Evolutionary conservation across 352 stramenopile species (phyloP), one percentile per base, ranked within the genome.

Genomic region (Globisporangium emineosum): DNA sequence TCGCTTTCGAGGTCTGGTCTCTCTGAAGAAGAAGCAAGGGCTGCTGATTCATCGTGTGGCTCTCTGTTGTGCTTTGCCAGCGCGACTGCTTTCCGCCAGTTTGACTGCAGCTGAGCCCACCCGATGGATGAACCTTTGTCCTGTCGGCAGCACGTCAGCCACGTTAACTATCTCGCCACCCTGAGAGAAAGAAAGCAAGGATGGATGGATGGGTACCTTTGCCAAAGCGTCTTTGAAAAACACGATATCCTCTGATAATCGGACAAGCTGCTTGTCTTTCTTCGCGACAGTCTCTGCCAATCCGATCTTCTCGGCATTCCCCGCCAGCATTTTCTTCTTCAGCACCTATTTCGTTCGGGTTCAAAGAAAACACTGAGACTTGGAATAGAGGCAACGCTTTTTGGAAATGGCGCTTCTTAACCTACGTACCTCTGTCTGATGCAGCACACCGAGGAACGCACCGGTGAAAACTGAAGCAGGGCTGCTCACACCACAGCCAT

Each of bases 181-280:
- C 29, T 51, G 19, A 0, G 9, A 3, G 2, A 5, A 51, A 17
- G n/a, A 29, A 25, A 21, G 5, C 5, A 51, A 19, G 17, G 5
- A 45, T 21, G 40, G 6, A 5, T 23, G 23, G 9, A 13, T 52
- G 32, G 60, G 51, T 10, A 81, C 75, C 45, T 74, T 81, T 3
- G 67, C 69, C 5, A 91, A 64, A 7, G 72, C 72, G 43, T 90
- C 81, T 62, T 88, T 91, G 65, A 88, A 91, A 30, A 88, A 72
- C 5, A 67, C 58, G 17, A 90, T 66, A 57, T 91, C 76, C 55
- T 89, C 77, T 0, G 67, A 66, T 8, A 90, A 49, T 29, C 73
- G 60, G 3, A 29, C 63, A 0, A 86, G 27, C 21, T 79, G 59
- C n/a, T 60, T 57, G 13, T 84, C 68, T 30, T 78, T 72, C 12